Percentiles rank a stretch among this genome's conserved stretches.
These are phyloP conservation scores for Avena eriantha DNA, from an alignment of 176 grass and related monocot species.

Conservation along the genomic window DNA sequence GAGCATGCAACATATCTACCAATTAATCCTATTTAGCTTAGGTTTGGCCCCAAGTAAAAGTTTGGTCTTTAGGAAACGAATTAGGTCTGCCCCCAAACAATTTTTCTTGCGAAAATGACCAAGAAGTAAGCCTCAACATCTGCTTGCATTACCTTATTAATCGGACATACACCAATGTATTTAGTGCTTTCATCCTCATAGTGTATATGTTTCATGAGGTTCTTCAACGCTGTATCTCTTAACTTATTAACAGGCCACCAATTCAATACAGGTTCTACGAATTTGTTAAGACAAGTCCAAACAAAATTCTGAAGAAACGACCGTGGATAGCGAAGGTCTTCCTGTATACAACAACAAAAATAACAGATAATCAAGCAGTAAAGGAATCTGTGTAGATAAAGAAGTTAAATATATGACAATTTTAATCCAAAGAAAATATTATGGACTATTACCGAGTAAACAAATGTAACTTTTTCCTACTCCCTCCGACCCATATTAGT, in stretches of 20 bases:
- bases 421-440: not conserved
- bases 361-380: not conserved
- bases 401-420: not conserved
- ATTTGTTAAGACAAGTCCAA: constrained; percentile 53
- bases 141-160: constrained; percentile 47
- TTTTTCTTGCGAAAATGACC: not conserved
- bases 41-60: not conserved
- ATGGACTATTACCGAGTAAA: not conserved
- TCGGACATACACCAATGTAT: constrained; percentile 56
- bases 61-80: not conserved
- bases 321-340: constrained; percentile 55
- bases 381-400: not conserved
- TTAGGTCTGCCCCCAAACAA: not conserved
- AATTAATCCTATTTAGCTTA: not conserved
- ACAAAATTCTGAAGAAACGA: constrained; percentile 51
- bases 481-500: no score
- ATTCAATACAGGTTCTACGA: constrained; percentile 52
- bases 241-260: constrained; percentile 50
- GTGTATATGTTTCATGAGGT: constrained; percentile 54
- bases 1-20: not conserved
- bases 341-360: constrained; percentile 23
- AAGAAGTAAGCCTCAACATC: not conserved
- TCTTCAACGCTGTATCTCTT: constrained; percentile 43
- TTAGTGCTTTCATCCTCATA: constrained; percentile 58
- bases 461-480: not conserved